Conservation (phyloP, 129 eudicot species). For the Scalesia atractyloides region DNA sequence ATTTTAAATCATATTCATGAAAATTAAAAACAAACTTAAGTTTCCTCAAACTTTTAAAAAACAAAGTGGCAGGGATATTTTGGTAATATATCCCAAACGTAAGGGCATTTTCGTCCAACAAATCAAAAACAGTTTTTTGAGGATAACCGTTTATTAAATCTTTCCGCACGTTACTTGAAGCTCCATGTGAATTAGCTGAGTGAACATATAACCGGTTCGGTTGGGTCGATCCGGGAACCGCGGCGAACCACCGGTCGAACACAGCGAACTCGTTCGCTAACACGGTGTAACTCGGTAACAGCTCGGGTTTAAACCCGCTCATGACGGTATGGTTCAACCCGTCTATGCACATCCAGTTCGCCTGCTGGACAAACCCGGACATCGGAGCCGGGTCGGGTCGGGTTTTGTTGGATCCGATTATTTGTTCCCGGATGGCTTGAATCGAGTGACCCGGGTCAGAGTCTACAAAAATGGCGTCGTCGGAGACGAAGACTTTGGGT, state of each 20-base stretch:
- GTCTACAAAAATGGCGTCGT: constrained; percentile 69
- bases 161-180: constrained; percentile 84
- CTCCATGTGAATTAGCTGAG: constrained; percentile 92
- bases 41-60: constrained; percentile 69
- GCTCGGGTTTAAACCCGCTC: constrained; percentile 80
- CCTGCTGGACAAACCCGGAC: constrained; percentile 95
- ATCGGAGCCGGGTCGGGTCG: constrained; percentile 75
- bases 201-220: constrained; percentile 92
- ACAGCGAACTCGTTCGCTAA: constrained; percentile 84
- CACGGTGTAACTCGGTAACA: constrained; percentile 69
- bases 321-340: constrained; percentile 66
- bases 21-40: constrained; percentile 61
- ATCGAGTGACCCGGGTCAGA: constrained; percentile 97
- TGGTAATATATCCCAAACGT: constrained; percentile 87
- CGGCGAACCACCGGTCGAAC: constrained; percentile 86
- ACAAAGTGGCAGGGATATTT: constrained; percentile 81
- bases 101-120: constrained; percentile 74
- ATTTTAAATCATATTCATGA: constrained; percentile 60
- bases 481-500: constrained; percentile 41
- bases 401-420: constrained; percentile 66
- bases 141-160: constrained; percentile 81
- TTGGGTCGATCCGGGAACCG: constrained; percentile 95
- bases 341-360: constrained; percentile 53
- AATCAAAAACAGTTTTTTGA: constrained; percentile 86
- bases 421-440: constrained; percentile 88